Evolutionary conservation across 148 eudicot species (phyloP), one percentile per base, ranked within the genome.

Genomic region (Camellia sinensis): DNA sequence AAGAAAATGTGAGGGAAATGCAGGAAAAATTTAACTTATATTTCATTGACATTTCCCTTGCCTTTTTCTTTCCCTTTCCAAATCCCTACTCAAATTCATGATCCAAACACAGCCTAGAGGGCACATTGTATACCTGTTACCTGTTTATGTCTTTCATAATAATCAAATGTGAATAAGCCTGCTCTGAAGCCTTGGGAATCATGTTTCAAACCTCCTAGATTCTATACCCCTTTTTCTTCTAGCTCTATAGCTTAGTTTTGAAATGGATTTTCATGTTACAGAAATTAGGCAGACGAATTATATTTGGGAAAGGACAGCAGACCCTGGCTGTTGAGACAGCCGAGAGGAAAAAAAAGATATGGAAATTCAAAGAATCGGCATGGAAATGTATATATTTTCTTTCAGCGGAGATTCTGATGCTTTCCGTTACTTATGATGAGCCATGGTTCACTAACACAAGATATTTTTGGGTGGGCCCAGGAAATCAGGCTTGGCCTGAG

Each of bases 351-450:
- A 90, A 88, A 87, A 94, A 83, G 88, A 79, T 94, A 19, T 75
- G 86, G 70, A 94, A 94, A 85, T 94, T 92, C 86, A 94, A 94
- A 87, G 96, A 92, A 80, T 94, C 98, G 22, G 96, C 98, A 22
- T 94, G 98, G 98, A 94, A 94, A 86, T 92, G 89, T 80, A 72
- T 94, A 41, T 94, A 94, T 84, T 94, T 76, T 83, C 92, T 94
- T 77, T 94, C 98, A 63, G 98, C 97, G n/a, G 98, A 94, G 87
- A 50, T 92, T 53, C 83, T 94, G 74, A 92, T 88, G 71, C 85
- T 94, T 80, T 83, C 79, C 43, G 94, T 94, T 45, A 89, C 97
- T 78, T 92, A 91, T 80, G 75, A 89, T n/a, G 98, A 94, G 78
- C 95, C 98, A 78, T 94, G 97, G 97, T 92, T 92, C 84, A 90